Base-by-base conservation (phyloP, 2,329 filamentous ascomycete genomes). In the Botrytis porri region DNA sequence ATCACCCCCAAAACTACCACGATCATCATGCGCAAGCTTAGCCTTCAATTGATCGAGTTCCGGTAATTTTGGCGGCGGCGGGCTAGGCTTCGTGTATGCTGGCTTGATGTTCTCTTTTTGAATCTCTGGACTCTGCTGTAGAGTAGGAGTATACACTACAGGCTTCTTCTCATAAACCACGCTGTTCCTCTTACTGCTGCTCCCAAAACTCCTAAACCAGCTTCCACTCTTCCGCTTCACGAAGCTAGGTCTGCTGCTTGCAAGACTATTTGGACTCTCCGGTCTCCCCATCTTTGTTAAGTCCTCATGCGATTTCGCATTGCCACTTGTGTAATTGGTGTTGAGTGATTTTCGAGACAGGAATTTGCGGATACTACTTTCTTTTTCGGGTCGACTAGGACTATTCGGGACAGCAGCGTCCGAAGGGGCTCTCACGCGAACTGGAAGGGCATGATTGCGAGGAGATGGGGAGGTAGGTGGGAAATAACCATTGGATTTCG, bases 281-380 rank as follows among this genome's bases (percentile, higher is more conserved):
- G 80, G 80, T 59, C 79, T 73, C 25, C 67, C 72, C 48, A 75
- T 73, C 41, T 72, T 76, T 39, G 75, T 45, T 63, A 80, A 72
- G 74, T 81, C 77, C 65, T 81, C 80, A 16, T 75, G 67, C 64
- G 78, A 79, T 32, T 67, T 65, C 73, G 78, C 76, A 61, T 77
- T 75, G 37, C 76, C 77, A 72, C 79, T 75, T 29, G 73, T 79
- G 74, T 81, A 81, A 69, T 78, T 80, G 20, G 78, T 75, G 69
- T 82, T 79, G 65, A 82, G 77, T 37, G 79, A 81, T 70, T 79
- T 81, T 48, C 81, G 77, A 70, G 80, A 81, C 12, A 82, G 77
- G 73, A 82, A 82, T 22, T 80, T 77, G 62, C 81, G 81, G 74
- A 82, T 81, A 72, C 81, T 82, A 73, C 79, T 80, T n/a, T 80